These are phyloP conservation scores for Hondaea fermentalgiana DNA, from an alignment of 108 stramenopile genomes.

Conservation along the genomic window DNA sequence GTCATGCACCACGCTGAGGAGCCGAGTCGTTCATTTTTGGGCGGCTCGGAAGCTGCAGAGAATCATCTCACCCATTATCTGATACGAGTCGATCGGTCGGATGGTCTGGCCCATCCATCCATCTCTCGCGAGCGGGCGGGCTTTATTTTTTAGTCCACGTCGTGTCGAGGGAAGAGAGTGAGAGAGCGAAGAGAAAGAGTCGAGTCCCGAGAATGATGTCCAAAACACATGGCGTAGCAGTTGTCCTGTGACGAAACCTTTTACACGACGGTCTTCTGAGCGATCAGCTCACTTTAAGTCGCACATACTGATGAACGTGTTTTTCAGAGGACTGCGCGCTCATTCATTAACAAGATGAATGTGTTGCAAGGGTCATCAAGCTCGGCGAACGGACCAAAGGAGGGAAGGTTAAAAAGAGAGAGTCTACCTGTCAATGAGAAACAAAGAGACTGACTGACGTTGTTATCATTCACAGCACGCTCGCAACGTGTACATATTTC, in stretches of 20 bases:
- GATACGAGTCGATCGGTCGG: neutral
- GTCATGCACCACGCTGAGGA: neutral
- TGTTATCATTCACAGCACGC: too few species aligned
- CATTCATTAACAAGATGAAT: too few species aligned
- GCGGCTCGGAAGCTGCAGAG: neutral
- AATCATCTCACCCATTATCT: slow-evolving; percentile 5
- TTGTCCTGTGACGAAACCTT: neutral
- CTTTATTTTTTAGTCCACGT: too few species aligned
- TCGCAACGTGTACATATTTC: too few species aligned
- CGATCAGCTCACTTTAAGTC: neutral
- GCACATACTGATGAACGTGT: neutral
- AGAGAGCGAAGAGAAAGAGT: neutral
- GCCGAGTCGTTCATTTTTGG: neutral
- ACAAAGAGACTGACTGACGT: too few species aligned
- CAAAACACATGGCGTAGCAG: neutral
- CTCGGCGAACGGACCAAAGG: too few species aligned
- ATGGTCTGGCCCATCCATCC: neutral
- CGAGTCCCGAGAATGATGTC: too few species aligned
- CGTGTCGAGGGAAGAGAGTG: neutral
- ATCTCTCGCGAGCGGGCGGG: neutral
- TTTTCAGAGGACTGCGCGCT: neutral
- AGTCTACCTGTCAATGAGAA: too few species aligned
- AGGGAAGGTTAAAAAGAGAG: too few species aligned
- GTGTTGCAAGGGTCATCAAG: too few species aligned
- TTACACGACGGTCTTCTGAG: slow-evolving; percentile 4